Conservation (phyloP, 2,329 filamentous ascomycete genomes). For the Nothopassalora personata region DNA sequence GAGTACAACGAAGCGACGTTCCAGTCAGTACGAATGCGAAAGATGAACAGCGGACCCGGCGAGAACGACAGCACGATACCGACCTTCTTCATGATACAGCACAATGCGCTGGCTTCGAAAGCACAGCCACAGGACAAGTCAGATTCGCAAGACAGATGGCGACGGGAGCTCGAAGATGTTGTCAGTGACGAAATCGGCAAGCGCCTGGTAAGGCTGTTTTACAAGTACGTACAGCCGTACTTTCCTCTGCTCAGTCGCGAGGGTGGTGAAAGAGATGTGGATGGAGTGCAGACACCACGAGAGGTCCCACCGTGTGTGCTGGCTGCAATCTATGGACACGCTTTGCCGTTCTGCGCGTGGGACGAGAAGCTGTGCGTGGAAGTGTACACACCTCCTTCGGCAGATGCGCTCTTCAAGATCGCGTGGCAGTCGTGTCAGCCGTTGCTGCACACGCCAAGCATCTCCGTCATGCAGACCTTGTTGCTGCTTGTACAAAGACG, state of each 20-base stretch:
- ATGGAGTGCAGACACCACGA: constrained; percentile 29
- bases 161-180: constrained; percentile 30
- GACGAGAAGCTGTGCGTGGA: constrained; percentile 38
- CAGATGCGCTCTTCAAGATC: constrained; percentile 30
- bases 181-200: constrained; percentile 32
- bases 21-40: constrained; percentile 30
- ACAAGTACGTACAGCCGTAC: constrained; percentile 42
- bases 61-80: constrained; percentile 24
- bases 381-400: constrained; percentile 31
- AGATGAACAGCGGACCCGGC: constrained; percentile 24
- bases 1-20: constrained; percentile 32
- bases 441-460: constrained; percentile 29
- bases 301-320: constrained; percentile 36
- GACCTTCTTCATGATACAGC: constrained; percentile 34
- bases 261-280: constrained; percentile 28
- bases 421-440: constrained; percentile 30
- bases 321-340: constrained; percentile 41
- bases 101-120: constrained; percentile 32
- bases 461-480: constrained; percentile 30
- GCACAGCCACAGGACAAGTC: constrained; percentile 31
- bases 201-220: constrained; percentile 38
- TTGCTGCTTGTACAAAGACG: constrained; percentile 31
- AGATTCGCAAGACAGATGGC: constrained; percentile 24
- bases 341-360: constrained; percentile 42
- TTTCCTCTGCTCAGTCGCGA: constrained; percentile 40